Conservation (phyloP, 371 early-diverging fungal genomes). For the Mortierella sp. region DNA sequence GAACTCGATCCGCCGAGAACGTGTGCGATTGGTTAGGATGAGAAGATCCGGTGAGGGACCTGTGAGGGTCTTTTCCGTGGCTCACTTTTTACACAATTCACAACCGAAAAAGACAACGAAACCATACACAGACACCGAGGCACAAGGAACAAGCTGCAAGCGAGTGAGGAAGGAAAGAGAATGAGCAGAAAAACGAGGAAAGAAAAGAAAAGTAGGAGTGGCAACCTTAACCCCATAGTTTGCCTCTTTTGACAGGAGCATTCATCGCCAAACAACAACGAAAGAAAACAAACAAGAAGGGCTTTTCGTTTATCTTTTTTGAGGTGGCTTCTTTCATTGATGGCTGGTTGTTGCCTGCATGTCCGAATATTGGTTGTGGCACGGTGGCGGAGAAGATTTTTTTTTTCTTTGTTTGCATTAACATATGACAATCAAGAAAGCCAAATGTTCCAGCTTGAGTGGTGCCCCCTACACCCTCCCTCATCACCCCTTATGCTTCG, state of each 20-base stretch:
- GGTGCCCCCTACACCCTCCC: not conserved
- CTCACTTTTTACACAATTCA: not conserved
- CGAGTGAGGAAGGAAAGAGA: not conserved
- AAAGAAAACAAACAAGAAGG: not conserved
- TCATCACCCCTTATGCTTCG: not conserved
- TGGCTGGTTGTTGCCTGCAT: not conserved
- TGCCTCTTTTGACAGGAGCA: not conserved
- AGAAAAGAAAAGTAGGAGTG: not conserved
- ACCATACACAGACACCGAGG: not conserved
- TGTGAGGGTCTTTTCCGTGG: constrained; percentile 3
- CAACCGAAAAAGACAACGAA: not conserved
- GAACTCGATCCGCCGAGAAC: not conserved
- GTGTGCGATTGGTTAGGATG: not conserved
- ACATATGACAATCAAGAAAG: not conserved
- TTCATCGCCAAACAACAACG: not conserved
- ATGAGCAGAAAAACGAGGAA: not conserved
- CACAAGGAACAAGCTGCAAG: not conserved
- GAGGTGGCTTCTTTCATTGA: not conserved
- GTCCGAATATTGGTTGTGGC: not conserved
- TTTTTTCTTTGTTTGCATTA: not conserved
- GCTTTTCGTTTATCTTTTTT: not conserved
- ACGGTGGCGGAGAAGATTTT: constrained; percentile 8
- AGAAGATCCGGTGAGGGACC: not conserved
- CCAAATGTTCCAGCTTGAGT: not conserved
- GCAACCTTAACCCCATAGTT: constrained; percentile 6